Evolutionary conservation across 257 asterid genomes (phyloP).

Genomic region (Lycium ferocissimum): DNA sequence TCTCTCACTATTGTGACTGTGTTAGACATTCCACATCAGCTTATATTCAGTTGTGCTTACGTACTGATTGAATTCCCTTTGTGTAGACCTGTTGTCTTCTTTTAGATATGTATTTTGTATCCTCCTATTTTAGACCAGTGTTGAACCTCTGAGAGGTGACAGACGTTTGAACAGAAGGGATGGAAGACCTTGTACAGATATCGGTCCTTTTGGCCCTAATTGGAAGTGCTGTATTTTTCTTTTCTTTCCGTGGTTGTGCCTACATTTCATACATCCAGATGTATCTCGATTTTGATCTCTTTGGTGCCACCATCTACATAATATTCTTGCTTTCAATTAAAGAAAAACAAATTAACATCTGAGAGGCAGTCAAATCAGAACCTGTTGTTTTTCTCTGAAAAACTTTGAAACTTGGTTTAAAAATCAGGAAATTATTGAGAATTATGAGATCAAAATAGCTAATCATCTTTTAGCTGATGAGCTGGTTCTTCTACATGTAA

Average conservation of each 20-base stretch:
- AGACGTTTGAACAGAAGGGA: constrained; percentile 3
- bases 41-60: constrained; percentile 16
- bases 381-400: not conserved
- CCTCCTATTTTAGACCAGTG: not conserved
- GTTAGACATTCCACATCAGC: not conserved
- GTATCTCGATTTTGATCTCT: constrained; percentile 21
- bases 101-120: constrained; percentile 8
- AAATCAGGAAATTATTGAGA: constrained; percentile 18
- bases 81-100: not conserved
- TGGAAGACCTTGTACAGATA: not conserved
- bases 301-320: constrained; percentile 11
- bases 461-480: constrained; percentile 18
- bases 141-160: not conserved
- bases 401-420: not conserved
- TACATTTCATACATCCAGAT: constrained; percentile 12
- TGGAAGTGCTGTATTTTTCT: constrained; percentile 17
- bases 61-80: not conserved
- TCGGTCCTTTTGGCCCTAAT: not conserved
- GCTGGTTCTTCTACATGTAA: constrained; percentile 26
- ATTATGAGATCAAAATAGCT: constrained; percentile 8
- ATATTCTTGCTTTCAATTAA: not conserved
- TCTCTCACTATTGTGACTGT: not conserved
- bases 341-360: not conserved
- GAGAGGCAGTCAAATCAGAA: constrained; percentile 14
- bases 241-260: not conserved